Conservation (phyloP, 805 yeast genomes). For the Candida ficus region DNA sequence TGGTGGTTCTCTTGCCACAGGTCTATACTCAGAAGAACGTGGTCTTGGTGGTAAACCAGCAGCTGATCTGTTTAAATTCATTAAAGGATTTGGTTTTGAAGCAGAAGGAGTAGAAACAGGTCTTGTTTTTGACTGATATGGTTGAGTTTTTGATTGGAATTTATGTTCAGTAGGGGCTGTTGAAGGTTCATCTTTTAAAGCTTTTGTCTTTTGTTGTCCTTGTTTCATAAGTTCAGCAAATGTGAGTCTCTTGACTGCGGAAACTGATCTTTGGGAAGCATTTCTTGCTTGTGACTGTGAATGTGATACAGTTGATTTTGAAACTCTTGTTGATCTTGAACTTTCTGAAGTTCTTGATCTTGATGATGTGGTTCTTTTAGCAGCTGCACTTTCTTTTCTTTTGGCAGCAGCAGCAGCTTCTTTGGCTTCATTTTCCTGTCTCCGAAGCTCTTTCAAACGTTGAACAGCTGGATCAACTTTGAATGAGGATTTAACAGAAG, state of each 20-base stretch:
- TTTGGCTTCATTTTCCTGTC: constrained; percentile 43
- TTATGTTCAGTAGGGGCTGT: constrained; percentile 11
- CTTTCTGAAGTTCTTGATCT: neutral
- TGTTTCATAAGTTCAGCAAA: constrained; percentile 55
- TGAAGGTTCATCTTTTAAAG: constrained; percentile 14
- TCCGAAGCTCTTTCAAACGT: constrained; percentile 60
- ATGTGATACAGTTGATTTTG: neutral
- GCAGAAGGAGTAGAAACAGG: too few species aligned
- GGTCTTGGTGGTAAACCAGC: too few species aligned
- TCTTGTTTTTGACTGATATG: constrained; percentile 9
- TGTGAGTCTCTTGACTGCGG: constrained; percentile 39
- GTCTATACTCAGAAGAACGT: neutral
- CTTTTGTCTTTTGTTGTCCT: constrained; percentile 38
- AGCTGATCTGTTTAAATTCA: neutral
- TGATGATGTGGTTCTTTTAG: neutral
- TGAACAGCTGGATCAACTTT: constrained; percentile 67
- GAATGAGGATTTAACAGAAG: constrained; percentile 10
- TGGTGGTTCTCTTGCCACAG: constrained; percentile 3
- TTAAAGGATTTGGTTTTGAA: too few species aligned
- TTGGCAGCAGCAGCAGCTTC: constrained; percentile 23
- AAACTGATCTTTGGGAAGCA: constrained; percentile 5
- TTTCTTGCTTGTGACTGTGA: constrained; percentile 6
- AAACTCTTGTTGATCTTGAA: neutral
- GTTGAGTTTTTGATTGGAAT: neutral
- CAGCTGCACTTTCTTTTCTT: constrained; percentile 23